A percentile compares a stretch with the other conserved stretches of the same genome.
Evolutionary conservation across 1,139 yeast genomes (phyloP).

Genomic region (Arxiozyma bovina): DNA sequence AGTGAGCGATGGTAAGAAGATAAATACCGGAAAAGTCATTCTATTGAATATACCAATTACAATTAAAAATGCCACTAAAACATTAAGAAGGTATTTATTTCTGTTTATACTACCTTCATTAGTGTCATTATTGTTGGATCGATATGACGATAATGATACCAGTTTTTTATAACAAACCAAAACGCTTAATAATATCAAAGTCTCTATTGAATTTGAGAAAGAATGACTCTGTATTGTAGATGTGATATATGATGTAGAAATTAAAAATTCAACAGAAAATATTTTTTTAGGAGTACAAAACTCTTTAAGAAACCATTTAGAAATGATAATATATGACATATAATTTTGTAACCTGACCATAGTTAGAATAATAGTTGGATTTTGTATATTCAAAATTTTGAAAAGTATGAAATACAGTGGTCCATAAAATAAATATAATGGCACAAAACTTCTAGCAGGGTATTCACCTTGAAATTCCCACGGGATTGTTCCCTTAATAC

Average conservation of each 20-base stretch:
- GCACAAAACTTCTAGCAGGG: constrained; percentile 70
- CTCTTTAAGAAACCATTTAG: not conserved
- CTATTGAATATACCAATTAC: constrained; percentile 75
- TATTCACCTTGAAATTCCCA: constrained; percentile 67
- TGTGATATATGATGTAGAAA: constrained; percentile 71
- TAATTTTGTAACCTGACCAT: constrained; percentile 51
- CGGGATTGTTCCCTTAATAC: constrained; percentile 50
- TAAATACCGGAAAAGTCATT: constrained; percentile 70
- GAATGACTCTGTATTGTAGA: constrained; percentile 79
- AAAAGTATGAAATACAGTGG: constrained; percentile 40
- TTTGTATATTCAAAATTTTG: constrained; percentile 9
- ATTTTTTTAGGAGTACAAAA: not conserved
- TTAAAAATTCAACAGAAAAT: constrained; percentile 39
- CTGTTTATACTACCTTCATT: not conserved
- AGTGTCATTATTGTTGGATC: not conserved
- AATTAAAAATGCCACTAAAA: constrained; percentile 42
- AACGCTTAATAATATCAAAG: constrained; percentile 51
- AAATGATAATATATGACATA: constrained; percentile 33
- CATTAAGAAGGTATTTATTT: constrained; percentile 23
- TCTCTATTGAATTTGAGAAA: constrained; percentile 81
- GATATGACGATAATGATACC: not conserved
- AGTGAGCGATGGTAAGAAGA: constrained; percentile 50
- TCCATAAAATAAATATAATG: constrained; percentile 60
- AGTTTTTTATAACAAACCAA: constrained; percentile 31
- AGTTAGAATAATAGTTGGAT: constrained; percentile 46